Percentiles rank a stretch among this genome's conserved stretches.
phyloP scores from a whole-genome alignment of 140 eudicot species.

The Erigeron philadelphicus region DNA sequence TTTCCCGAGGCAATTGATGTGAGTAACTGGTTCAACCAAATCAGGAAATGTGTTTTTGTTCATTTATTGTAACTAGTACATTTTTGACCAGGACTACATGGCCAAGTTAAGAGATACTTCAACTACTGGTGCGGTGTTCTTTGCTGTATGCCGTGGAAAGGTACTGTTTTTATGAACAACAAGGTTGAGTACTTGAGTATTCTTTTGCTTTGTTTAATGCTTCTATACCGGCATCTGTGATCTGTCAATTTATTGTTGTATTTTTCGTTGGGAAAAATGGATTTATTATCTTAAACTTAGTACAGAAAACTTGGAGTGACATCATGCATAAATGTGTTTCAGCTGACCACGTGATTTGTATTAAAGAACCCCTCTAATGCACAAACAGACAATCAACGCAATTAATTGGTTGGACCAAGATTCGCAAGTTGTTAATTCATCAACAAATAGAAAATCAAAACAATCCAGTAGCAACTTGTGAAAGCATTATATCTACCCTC shows the following conservation, averaged over 20 bases:
- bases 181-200: no score
- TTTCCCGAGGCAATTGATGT: conserved; percentile 81
- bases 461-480: no score
- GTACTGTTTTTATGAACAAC: conserved; percentile 29
- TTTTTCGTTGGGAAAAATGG: no score
- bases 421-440: no score
- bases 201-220: neutral
- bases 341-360: neutral
- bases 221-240: neutral
- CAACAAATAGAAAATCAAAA: no score
- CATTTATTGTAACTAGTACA: neutral
- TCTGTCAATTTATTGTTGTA: neutral
- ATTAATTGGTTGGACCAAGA: no score
- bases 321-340: neutral
- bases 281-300: no score
- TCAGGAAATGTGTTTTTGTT: neutral
- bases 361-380: neutral
- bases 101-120: conserved; percentile 66
- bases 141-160: conserved; percentile 99
- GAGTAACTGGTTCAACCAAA: conserved; percentile 21
- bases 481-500: no score
- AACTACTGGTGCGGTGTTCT: conserved; percentile 77
- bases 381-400: neutral
- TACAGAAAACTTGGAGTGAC: neutral
- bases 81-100: conserved; percentile 73